These are phyloP conservation scores for Backusella liffmaniae DNA, from an alignment of 192 early-diverging fungal species.

Conservation along the genomic window DNA sequence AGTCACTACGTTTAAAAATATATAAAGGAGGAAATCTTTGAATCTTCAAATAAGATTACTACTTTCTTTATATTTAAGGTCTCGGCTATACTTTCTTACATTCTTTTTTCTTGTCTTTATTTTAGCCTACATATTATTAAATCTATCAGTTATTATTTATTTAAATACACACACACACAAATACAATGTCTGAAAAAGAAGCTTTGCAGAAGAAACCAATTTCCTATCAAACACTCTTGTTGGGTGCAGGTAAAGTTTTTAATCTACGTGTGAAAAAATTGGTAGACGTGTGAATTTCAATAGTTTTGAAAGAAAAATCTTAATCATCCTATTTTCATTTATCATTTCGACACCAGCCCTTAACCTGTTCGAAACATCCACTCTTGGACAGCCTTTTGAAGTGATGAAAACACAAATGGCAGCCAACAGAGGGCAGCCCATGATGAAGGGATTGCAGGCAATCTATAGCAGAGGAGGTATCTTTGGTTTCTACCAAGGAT, in stretches of 20 bases:
- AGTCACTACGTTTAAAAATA: not conserved
- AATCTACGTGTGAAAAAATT: not conserved
- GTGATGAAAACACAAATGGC: conserved; percentile 96
- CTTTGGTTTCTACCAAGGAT: conserved; percentile 93
- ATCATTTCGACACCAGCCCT: conserved; percentile 28
- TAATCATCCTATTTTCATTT: not conserved
- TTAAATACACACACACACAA: not conserved
- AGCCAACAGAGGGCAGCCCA: conserved; percentile 83
- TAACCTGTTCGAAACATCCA: conserved; percentile 89
- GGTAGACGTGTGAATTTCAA: not conserved
- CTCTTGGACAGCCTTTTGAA: conserved; percentile 95
- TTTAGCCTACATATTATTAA: too few relatives aligned
- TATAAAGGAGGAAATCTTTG: not conserved
- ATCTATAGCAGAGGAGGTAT: conserved; percentile 86
- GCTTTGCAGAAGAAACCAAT: conserved; percentile 80
- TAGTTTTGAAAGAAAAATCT: not conserved
- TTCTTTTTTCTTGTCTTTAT: not conserved
- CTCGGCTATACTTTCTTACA: not conserved
- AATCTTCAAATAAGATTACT: not conserved
- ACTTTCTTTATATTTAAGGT: not conserved
- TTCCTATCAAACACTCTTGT: conserved; percentile 79
- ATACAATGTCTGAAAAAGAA: not conserved
- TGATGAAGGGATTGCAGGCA: conserved; percentile 67
- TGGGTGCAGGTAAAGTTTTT: conserved; percentile 72
- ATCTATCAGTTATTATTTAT: not conserved